Evolutionary conservation across 2,329 filamentous ascomycete genomes (phyloP), one percentile per base, ranked within the genome.

Genomic region (Monosporascus sp.): DNA sequence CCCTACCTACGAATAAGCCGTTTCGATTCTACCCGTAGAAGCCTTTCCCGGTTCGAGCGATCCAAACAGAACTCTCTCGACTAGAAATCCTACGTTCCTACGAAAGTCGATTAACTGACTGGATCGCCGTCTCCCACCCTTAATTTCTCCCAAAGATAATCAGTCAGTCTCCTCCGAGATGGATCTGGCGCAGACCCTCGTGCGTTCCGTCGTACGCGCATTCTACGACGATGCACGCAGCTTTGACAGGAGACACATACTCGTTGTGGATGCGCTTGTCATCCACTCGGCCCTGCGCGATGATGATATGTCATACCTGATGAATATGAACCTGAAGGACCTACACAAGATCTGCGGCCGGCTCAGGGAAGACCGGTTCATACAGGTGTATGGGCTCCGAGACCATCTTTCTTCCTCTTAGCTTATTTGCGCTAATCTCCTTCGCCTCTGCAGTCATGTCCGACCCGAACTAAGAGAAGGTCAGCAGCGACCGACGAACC

Each of bases 271-370:
- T 76, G 87, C 88, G 56, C 81, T 91, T 56, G 83, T 88, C 66
- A 81, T 86, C 54, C 87, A 90, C 72, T 86, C 81, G 72, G 89
- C 81, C 52, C 80, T 97, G 55, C 87, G 91, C 65, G 90, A 96
- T 66, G 87, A 91, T 66, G 94, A 99, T 66, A 79, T 99, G 57
- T 88, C 90, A 44, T 87, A 91, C 64, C 78, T 97, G 24, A 87
- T 97, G 73, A 87, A 87, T 57, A 91, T 95, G 74, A 93, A 96
- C 68, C 86, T 86, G 41, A 97, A 99, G 69, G 90, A 95, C 64
- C 81, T 97, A 44, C 91, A 94, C 68, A 95, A 93, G 70, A 82
- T 96, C 31, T 93, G 90, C 69, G 91, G 88, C 56, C 88, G 85
- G 64, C 80, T 99, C 50, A 85, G 85, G 62, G 91, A 96, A 69